Evolutionary conservation across 768 basidiomycete species (phyloP).

Genomic region (Antrodiella citrinella): DNA sequence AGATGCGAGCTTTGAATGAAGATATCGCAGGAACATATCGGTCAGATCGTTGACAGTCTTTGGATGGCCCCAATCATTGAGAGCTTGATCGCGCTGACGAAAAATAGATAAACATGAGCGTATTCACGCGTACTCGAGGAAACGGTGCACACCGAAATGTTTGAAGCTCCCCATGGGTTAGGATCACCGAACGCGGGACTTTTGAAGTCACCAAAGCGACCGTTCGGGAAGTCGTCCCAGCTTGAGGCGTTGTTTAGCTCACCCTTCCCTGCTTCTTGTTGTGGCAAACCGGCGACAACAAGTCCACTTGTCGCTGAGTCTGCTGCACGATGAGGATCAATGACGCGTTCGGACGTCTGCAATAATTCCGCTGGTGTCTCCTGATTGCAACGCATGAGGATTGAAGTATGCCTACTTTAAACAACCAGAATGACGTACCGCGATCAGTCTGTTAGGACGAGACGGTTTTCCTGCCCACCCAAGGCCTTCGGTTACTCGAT

Average conservation of each 20-base stretch:
- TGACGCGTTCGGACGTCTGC: conserved; percentile 30
- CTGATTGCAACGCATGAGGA: no score
- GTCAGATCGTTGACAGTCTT: conserved; percentile 62
- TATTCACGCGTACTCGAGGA: background rate
- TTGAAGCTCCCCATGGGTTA: conserved; percentile 70
- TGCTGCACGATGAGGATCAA: conserved; percentile 61
- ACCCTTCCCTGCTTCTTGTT: conserved; percentile 56
- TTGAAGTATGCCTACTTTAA: conserved; percentile 23
- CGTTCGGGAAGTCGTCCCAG: conserved; percentile 98
- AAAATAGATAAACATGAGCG: background rate
- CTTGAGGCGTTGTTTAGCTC: conserved; percentile 70
- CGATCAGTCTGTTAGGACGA: conserved; percentile 60
- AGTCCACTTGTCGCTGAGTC: conserved; percentile 53
- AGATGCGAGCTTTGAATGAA: conserved; percentile 60
- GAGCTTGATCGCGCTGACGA: conserved; percentile 48
- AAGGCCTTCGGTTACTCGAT: conserved; percentile 72
- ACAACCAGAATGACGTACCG: conserved; percentile 33
- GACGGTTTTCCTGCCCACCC: conserved; percentile 50
- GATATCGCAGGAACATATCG: conserved; percentile 69
- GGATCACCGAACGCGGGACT: conserved; percentile 90
- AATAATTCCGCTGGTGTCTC: conserved; percentile 5
- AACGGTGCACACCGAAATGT: conserved; percentile 39
- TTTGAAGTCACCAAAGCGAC: conserved; percentile 94
- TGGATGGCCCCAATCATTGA: conserved; percentile 74
- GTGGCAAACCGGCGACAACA: conserved; percentile 36